A percentile compares a stretch with the other conserved stretches of the same genome.
These are phyloP conservation scores for Phaeosphaeriaceae sp. DNA, from an alignment of 2,329 filamentous ascomycete genomes.

Conservation along the genomic window DNA sequence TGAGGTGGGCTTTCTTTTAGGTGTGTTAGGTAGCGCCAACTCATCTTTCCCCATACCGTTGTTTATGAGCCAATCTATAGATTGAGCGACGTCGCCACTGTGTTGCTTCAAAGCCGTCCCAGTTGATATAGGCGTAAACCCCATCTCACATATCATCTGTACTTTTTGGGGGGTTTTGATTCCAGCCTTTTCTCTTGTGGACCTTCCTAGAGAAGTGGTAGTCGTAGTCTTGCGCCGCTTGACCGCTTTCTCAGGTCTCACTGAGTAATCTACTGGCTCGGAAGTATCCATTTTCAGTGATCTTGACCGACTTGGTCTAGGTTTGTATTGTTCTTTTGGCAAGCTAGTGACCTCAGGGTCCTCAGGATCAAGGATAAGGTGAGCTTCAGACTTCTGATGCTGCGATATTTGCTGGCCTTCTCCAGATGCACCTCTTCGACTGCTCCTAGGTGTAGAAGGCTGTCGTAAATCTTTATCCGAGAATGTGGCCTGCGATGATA, in stretches of 20 bases:
- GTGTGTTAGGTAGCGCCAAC: constrained; percentile 28
- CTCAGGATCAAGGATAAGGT: constrained; percentile 16
- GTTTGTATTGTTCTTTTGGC: constrained; percentile 44
- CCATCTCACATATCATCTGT: constrained; percentile 44
- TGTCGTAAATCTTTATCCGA: neutral
- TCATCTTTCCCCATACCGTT: constrained; percentile 37
- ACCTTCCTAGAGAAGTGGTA: neutral
- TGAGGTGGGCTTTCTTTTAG: constrained; percentile 6
- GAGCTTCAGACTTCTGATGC: constrained; percentile 9
- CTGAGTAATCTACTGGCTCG: constrained; percentile 37
- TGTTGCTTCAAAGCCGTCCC: constrained; percentile 32
- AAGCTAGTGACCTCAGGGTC: constrained; percentile 29
- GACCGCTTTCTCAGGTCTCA: constrained; percentile 35
- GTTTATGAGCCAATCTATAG: constrained; percentile 41
- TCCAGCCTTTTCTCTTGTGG: too few relatives aligned
- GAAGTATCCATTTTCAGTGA: constrained; percentile 31
- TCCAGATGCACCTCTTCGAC: too few relatives aligned
- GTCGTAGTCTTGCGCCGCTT: constrained; percentile 31
- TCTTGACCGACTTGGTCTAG: constrained; percentile 45
- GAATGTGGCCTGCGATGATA: neutral
- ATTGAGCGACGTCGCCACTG: constrained; percentile 36
- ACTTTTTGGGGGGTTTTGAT: constrained; percentile 38
- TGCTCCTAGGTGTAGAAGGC: neutral
- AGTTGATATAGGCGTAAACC: constrained; percentile 42
- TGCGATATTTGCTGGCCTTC: neutral